Evolutionary conservation across 768 basidiomycete species (phyloP).

Genomic region (Favolaschia claudopus): DNA sequence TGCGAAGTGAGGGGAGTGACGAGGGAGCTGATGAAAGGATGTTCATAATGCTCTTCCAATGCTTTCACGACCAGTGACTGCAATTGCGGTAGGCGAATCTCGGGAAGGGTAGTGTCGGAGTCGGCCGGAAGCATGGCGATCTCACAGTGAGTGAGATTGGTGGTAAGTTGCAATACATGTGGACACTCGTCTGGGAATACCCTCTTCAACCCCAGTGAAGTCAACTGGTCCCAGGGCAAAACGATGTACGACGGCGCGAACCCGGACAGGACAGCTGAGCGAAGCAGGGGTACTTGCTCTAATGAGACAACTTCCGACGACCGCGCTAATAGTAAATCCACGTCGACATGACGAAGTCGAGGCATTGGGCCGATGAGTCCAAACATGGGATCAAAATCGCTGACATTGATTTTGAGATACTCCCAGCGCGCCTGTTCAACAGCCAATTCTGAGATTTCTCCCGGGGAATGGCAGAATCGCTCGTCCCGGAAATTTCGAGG

Average conservation of each 20-base stretch:
- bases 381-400: neutral
- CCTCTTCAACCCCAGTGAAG: neutral
- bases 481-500: slow-evolving; percentile 7
- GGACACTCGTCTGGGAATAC: slow-evolving; percentile 3
- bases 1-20: too few species aligned
- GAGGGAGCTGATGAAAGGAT: too few species aligned
- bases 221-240: slow-evolving; percentile 9
- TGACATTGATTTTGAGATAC: slow-evolving; percentile 3
- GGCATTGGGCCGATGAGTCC: slow-evolving; percentile 7
- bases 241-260: neutral
- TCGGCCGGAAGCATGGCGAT: too few species aligned
- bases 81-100: too few species aligned
- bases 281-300: slow-evolving; percentile 1
- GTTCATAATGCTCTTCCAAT: too few species aligned
- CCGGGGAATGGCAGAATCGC: too few species aligned
- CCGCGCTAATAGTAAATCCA: slow-evolving; percentile 1
- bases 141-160: too few species aligned
- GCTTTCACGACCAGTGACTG: too few species aligned
- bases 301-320: neutral
- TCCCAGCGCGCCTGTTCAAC: slow-evolving; percentile 7
- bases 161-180: too few species aligned
- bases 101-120: too few species aligned
- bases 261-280: slow-evolving; percentile 1
- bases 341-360: slow-evolving; percentile 5
- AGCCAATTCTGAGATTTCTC: too few species aligned